Evolutionary conservation across 306 rosid species (phyloP).

Genomic region (Ammopiptanthus mongolicus): DNA sequence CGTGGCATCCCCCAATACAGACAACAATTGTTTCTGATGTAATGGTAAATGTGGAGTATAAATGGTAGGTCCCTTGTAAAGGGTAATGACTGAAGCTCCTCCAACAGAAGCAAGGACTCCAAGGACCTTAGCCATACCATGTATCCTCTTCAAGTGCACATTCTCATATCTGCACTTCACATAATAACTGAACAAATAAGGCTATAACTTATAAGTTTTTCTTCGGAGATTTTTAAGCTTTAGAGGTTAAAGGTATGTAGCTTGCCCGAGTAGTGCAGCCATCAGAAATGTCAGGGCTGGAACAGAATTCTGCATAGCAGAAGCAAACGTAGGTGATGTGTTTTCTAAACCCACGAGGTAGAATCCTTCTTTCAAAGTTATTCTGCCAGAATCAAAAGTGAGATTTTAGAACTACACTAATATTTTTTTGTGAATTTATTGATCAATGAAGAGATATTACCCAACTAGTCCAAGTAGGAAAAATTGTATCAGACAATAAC

Average conservation of each 20-base stretch:
- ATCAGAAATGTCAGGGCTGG: conserved; percentile 83
- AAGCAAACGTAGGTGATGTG: conserved; percentile 72
- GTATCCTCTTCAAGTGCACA: conserved; percentile 41
- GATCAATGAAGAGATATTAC: conserved; percentile 24
- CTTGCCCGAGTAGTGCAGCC: conserved; percentile 61
- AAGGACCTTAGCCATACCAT: conserved; percentile 69
- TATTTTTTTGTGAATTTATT: background rate
- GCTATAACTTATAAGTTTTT: background rate
- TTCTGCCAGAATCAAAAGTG: conserved; percentile 36
- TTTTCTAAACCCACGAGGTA: conserved; percentile 65
- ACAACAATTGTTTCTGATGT: conserved; percentile 21
- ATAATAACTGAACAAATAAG: background rate
- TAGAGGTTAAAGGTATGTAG: background rate
- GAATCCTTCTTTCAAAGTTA: conserved; percentile 63
- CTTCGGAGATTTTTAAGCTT: background rate
- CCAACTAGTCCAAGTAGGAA: conserved; percentile 69
- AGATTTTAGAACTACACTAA: background rate
- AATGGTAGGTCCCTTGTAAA: conserved; percentile 70
- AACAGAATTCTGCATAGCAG: conserved; percentile 65
- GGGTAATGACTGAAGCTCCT: conserved; percentile 65
- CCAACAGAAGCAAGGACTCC: conserved; percentile 71
- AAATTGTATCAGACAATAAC: conserved; percentile 32
- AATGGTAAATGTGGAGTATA: conserved; percentile 35
- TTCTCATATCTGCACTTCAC: conserved; percentile 52
- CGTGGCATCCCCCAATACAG: conserved; percentile 32